Evolutionary conservation across 768 basidiomycete species (phyloP).

Genomic region (Termitomyces sp.): DNA sequence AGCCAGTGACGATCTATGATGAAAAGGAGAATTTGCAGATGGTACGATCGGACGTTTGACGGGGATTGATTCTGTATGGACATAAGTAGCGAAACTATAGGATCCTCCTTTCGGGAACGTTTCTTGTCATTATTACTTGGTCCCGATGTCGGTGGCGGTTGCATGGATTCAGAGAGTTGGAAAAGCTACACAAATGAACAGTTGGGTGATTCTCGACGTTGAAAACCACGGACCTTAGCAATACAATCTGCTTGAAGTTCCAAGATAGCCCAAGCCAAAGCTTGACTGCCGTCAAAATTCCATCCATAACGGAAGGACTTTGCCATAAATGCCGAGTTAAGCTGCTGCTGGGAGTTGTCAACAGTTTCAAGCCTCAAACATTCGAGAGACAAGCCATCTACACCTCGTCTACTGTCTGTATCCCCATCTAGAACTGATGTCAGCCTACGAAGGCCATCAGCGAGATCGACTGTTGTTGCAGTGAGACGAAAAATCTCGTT

Average conservation of each 20-base stretch:
- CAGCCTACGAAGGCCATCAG: slow-evolving; percentile 46
- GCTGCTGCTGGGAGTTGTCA: slow-evolving; percentile 15
- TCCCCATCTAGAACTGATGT: slow-evolving; percentile 60
- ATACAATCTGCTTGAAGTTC: slow-evolving; percentile 81
- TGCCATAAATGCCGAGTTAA: slow-evolving; percentile 48
- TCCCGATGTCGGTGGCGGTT: slow-evolving; percentile 26
- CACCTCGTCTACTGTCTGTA: slow-evolving; percentile 59
- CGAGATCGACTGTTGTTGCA: slow-evolving; percentile 34
- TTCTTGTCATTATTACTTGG: slow-evolving; percentile 37
- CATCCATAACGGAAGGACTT: slow-evolving; percentile 70
- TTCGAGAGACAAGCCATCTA: slow-evolving; percentile 64
- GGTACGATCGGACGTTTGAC: slow-evolving; percentile 37
- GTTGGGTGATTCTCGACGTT: background rate
- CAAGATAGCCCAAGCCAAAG: slow-evolving; percentile 74
- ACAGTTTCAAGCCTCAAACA: slow-evolving; percentile 55
- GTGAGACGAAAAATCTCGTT: slow-evolving; percentile 16
- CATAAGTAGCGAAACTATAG: slow-evolving; percentile 52
- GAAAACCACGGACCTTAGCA: slow-evolving; percentile 46
- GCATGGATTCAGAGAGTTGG: slow-evolving; percentile 55
- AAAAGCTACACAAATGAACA: slow-evolving; percentile 47
- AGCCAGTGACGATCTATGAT: slow-evolving; percentile 79
- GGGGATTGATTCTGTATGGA: slow-evolving; percentile 37
- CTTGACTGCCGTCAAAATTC: slow-evolving; percentile 68
- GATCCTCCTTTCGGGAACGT: slow-evolving; percentile 53
- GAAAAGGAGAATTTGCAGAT: slow-evolving; percentile 81